A percentile compares a stretch with the other conserved stretches of the same genome.
Conservation (phyloP, 139 green algal genomes). For the Ulvella scutata region DNA sequence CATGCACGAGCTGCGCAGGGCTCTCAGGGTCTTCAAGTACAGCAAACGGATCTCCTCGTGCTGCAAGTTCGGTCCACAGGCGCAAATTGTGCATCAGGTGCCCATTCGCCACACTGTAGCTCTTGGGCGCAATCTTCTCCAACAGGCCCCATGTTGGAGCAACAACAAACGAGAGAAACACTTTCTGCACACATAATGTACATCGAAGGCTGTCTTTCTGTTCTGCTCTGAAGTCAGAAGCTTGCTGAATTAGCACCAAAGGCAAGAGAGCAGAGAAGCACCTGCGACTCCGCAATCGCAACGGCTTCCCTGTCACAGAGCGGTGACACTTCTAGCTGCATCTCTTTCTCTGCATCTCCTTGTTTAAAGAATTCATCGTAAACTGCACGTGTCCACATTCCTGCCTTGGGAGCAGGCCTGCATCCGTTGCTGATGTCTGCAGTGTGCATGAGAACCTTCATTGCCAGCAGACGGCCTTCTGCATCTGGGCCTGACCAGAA, state of each 20-base stretch:
- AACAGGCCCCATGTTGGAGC: background rate
- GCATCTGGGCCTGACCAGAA: background rate
- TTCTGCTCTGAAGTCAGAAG: background rate
- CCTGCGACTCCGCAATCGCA: conserved; percentile 19
- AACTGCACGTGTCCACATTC: conserved; percentile 1
- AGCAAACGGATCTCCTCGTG: background rate
- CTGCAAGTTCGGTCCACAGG: background rate
- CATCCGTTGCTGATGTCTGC: background rate
- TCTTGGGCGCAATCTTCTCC: background rate
- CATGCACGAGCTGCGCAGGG: background rate
- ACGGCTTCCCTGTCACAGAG: conserved; percentile 19
- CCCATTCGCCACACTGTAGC: background rate
- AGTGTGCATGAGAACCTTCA: background rate
- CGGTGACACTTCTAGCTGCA: conserved; percentile 16
- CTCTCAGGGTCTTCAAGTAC: background rate
- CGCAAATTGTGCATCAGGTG: background rate
- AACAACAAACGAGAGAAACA: conserved; percentile 1
- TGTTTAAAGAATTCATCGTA: conserved; percentile 18
- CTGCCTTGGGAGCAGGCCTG: background rate
- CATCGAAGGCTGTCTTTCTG: background rate
- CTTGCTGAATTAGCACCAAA: background rate
- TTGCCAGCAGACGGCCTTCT: background rate
- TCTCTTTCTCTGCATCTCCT: conserved; percentile 14
- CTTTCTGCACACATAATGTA: background rate
- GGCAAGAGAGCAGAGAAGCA: background rate